Evolutionary conservation across 2,329 filamentous ascomycete genomes (phyloP).

Genomic region (Phialocephala sp.): DNA sequence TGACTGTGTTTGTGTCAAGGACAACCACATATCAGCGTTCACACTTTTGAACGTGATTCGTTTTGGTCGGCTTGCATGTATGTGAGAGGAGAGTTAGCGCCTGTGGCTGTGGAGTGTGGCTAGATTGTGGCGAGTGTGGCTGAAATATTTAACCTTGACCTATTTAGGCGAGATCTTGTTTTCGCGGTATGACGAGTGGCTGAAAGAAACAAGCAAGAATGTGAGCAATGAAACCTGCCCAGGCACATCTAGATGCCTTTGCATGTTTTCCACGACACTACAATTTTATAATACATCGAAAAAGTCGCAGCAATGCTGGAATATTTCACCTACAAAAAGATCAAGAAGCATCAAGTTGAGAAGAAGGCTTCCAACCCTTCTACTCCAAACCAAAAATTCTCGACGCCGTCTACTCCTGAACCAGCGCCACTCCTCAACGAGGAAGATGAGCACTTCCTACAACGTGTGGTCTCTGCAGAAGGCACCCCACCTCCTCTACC

Average conservation of each 20-base stretch:
- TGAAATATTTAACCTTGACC: background rate
- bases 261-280: background rate
- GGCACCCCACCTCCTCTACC: constrained; percentile 60
- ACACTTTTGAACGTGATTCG: background rate
- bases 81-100: background rate
- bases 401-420: constrained; percentile 32
- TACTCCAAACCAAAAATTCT: constrained; percentile 22
- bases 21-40: background rate
- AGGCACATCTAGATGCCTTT: background rate
- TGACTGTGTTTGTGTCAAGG: background rate
- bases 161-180: background rate
- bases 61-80: background rate
- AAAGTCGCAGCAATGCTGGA: constrained; percentile 59
- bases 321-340: constrained; percentile 66
- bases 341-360: constrained; percentile 63
- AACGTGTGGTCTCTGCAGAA: constrained; percentile 57
- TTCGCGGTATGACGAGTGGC: background rate
- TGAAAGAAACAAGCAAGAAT: constrained; percentile 4
- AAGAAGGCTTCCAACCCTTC: constrained; percentile 44
- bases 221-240: constrained; percentile 2
- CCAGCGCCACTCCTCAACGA: constrained; percentile 55
- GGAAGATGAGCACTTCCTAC: constrained; percentile 64
- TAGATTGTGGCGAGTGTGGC: background rate
- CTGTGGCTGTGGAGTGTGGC: background rate
- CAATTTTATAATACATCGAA: background rate